These are phyloP conservation scores for Leccinum variicolor DNA, from an alignment of 768 basidiomycete species.

Conservation along the genomic window DNA sequence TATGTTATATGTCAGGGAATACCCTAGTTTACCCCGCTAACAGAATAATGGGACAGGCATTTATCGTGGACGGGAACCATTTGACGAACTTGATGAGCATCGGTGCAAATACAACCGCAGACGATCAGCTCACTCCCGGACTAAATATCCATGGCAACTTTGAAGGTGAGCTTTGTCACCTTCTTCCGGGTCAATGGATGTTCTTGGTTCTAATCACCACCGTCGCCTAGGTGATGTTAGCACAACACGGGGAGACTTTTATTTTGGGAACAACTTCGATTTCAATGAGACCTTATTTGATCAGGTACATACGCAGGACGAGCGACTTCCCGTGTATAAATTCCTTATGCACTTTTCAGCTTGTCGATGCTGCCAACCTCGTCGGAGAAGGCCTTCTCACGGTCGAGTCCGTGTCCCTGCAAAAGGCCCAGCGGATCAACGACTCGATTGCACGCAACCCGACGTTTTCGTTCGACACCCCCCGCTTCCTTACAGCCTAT, in stretches of 20 bases:
- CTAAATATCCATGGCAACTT: constrained; percentile 23
- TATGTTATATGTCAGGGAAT: constrained; percentile 7
- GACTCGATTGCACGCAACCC: constrained; percentile 27
- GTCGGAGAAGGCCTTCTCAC: constrained; percentile 18
- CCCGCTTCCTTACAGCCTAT: constrained; percentile 19
- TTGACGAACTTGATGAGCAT: constrained; percentile 27
- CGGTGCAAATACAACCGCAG: constrained; percentile 20
- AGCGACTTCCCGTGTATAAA: background rate
- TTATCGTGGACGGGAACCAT: constrained; percentile 26
- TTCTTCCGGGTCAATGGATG: background rate
- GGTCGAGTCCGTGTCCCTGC: constrained; percentile 18
- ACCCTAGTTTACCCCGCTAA: background rate
- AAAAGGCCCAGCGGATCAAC: constrained; percentile 23
- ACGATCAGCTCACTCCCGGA: constrained; percentile 12
- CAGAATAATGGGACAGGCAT: constrained; percentile 8
- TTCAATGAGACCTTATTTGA: constrained; percentile 28
- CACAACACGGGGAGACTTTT: constrained; percentile 23
- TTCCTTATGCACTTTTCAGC: constrained; percentile 6
- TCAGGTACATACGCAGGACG: constrained; percentile 7
- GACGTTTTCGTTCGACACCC: constrained; percentile 19
- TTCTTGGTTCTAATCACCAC: background rate
- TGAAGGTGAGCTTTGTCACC: constrained; percentile 11
- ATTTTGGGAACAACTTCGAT: constrained; percentile 23
- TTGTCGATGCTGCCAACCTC: constrained; percentile 14
- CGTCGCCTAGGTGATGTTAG: constrained; percentile 20